These are phyloP conservation scores for Saccharomycopsis microspora DNA, from an alignment of 805 yeast genomes.

Conservation along the genomic window DNA sequence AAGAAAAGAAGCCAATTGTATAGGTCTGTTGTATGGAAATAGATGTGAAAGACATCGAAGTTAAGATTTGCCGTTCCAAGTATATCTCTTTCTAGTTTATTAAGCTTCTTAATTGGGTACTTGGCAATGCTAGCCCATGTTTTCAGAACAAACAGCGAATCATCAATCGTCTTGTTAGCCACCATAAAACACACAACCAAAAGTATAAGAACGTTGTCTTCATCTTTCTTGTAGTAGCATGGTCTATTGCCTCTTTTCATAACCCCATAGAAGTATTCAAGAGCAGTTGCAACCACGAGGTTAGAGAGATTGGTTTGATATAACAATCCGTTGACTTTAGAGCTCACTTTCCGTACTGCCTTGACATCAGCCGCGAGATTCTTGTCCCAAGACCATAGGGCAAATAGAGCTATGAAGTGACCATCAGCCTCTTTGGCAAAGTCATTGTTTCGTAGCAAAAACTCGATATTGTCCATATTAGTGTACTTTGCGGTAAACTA, in stretches of 20 bases:
- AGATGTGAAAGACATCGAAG: neutral
- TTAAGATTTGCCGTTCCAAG: neutral
- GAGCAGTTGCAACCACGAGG: conserved; percentile 9
- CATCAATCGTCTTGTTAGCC: conserved; percentile 37
- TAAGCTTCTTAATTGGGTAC: conserved; percentile 13
- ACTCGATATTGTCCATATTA: too few species aligned
- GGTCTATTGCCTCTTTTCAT: neutral
- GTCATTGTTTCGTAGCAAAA: too few species aligned
- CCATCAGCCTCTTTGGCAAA: too few species aligned
- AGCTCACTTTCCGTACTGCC: neutral
- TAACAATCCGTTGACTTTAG: conserved; percentile 7
- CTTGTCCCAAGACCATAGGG: too few species aligned
- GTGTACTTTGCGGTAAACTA: too few species aligned
- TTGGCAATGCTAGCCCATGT: conserved; percentile 33
- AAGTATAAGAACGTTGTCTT: conserved; percentile 9
- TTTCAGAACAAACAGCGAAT: conserved; percentile 37
- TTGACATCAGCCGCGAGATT: neutral
- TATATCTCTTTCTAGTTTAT: conserved; percentile 18
- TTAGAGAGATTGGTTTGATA: conserved; percentile 14
- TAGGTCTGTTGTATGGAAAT: neutral
- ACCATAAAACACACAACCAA: conserved; percentile 24
- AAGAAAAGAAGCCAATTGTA: neutral
- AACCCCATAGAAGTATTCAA: conserved; percentile 2
- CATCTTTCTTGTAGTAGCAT: conserved; percentile 8
- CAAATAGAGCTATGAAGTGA: too few species aligned